These are phyloP conservation scores for Fusarium lateritium DNA, from an alignment of 2,329 filamentous ascomycete species.

Conservation along the genomic window DNA sequence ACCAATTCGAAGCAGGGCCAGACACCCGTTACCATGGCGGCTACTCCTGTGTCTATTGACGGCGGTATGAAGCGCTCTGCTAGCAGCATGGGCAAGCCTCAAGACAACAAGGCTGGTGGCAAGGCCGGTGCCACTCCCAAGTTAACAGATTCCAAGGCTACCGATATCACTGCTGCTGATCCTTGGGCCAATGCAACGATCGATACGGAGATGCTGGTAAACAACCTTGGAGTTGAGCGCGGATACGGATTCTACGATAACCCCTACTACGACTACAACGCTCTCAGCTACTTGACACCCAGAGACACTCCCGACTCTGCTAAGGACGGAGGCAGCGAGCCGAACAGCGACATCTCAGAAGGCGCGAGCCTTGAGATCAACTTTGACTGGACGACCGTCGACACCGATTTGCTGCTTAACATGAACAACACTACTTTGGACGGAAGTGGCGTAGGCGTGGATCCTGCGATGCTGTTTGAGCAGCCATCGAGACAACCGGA, in stretches of 20 bases:
- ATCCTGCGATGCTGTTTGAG: slow-evolving; percentile 52
- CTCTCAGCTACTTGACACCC: slow-evolving; percentile 70
- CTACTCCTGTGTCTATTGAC: slow-evolving; percentile 67
- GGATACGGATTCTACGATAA: slow-evolving; percentile 54
- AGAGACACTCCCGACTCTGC: slow-evolving; percentile 76
- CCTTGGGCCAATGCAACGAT: slow-evolving; percentile 63
- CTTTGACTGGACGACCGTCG: slow-evolving; percentile 64
- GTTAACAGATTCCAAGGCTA: slow-evolving; percentile 48
- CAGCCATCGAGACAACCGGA: slow-evolving; percentile 46
- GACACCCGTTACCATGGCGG: slow-evolving; percentile 60
- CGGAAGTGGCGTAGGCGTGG: slow-evolving; percentile 33
- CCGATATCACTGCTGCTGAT: slow-evolving; percentile 45
- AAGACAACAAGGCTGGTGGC: slow-evolving; percentile 52
- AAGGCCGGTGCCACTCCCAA: slow-evolving; percentile 53
- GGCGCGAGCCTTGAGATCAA: slow-evolving; percentile 67
- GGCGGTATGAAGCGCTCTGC: slow-evolving; percentile 65
- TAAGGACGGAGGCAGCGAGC: slow-evolving; percentile 73
- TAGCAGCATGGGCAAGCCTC: slow-evolving; percentile 61
- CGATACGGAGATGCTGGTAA: slow-evolving; percentile 62
- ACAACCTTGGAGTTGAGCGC: slow-evolving; percentile 54
- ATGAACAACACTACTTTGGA: slow-evolving; percentile 55
- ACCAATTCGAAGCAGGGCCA: slow-evolving; percentile 64
- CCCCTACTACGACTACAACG: slow-evolving; percentile 60
- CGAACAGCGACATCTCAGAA: slow-evolving; percentile 74
- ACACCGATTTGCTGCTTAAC: slow-evolving; percentile 61